Evolutionary conservation across 2,329 filamentous ascomycete species (phyloP), one percentile per base, ranked within the genome.

Genomic region (Aspergillus ochraceus): DNA sequence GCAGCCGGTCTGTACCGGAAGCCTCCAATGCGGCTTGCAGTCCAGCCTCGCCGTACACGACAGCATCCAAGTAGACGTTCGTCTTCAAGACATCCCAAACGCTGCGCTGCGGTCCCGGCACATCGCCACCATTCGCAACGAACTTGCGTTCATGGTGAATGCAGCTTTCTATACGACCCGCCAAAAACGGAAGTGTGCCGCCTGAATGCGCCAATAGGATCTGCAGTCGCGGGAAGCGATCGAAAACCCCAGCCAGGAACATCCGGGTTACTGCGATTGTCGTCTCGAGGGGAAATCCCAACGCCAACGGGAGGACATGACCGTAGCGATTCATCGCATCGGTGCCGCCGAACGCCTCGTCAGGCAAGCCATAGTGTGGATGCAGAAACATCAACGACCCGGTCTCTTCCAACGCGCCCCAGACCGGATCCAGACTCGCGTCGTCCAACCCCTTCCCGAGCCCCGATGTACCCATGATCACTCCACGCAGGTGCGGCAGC

Each of bases 261-360:
- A 97, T 96, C 51, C 93, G 83, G 4, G 90, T 87, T 2, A 97
- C 88, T 0, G 92, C 91, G 67, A 97, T 94, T 1, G 93, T 97
- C 0, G 93, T 97, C 77, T 97, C 93, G 66, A 97, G 85, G 0
- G 93, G 92, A 72, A 97, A 97, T 0, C 93, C 93, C 3, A 97
- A 79, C 0, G 92, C 91, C 0, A 97, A 80, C 0, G 92, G 90
- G 2, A 97, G 81, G 0, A 97, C 92, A 73, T 97, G 93, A 0
- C 93, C 93, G 71, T 96, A 97, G 32, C 84, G 82, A 61, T 89
- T 88, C 22, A 79, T 80, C 0, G 85, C 86, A 8, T 89, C 81
- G 0, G 90, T 85, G 0, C 93, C 93, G 0, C 93, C 93, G 77
- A 90, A 97, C 3, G 96, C 91, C 9, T 87, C 84, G 60, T 85